Percentiles rank a stretch among this genome's conserved stretches.
phyloP scores from a whole-genome alignment of 2,329 filamentous ascomycete genomes.

The Fusarium longipes region DNA sequence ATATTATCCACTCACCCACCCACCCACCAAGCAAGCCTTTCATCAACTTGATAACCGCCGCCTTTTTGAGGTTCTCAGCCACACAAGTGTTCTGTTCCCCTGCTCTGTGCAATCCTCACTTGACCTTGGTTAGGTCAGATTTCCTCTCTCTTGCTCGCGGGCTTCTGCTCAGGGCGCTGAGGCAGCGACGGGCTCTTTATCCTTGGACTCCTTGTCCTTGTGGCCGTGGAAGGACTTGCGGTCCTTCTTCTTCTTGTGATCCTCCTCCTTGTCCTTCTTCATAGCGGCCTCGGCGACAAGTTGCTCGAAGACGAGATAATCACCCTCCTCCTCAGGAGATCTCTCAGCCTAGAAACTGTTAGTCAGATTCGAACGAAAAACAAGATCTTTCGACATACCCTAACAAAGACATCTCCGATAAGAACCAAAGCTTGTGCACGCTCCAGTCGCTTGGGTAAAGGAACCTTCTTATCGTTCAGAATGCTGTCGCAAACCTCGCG shows the following conservation, averaged over 20 bases:
- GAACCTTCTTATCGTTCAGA: conserved; percentile 81
- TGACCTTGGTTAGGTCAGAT: neutral
- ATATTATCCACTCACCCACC: conserved; percentile 18
- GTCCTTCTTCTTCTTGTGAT: conserved; percentile 70
- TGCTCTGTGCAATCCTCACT: neutral
- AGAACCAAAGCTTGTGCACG: conserved; percentile 89
- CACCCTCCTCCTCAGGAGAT: conserved; percentile 94
- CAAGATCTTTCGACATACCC: conserved; percentile 65
- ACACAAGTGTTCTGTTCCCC: neutral
- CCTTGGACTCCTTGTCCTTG: conserved; percentile 23
- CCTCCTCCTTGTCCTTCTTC: conserved; percentile 81
- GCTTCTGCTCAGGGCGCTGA: conserved; percentile 1
- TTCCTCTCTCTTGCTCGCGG: neutral
- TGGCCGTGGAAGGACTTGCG: conserved; percentile 51
- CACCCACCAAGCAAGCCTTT: neutral
- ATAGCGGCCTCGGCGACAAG: conserved; percentile 95
- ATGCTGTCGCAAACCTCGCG: conserved; percentile 93
- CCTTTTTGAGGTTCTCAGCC: conserved; percentile 14
- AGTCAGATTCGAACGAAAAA: neutral
- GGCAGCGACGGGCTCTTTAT: conserved; percentile 19
- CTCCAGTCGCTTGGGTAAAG: conserved; percentile 88
- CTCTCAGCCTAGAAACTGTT: conserved; percentile 74
- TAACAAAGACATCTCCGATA: conserved; percentile 87
- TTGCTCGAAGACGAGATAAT: conserved; percentile 98
- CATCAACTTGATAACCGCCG: conserved; percentile 4